phyloP scores from a whole-genome alignment of 306 rosid genomes.

The Begonia masoniana region DNA sequence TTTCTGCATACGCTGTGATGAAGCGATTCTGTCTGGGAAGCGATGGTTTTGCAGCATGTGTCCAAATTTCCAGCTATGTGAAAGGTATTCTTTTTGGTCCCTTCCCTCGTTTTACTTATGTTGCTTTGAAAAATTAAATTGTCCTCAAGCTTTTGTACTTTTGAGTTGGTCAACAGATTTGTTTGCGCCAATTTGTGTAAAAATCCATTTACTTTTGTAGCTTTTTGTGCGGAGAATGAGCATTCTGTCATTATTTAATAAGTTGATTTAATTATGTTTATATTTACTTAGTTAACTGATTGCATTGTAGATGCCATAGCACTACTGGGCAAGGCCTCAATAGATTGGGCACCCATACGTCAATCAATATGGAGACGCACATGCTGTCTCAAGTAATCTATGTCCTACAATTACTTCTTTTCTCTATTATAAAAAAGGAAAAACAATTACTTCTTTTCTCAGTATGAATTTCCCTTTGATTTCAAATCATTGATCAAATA shows the following conservation, averaged over 20 bases:
- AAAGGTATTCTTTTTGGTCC: constrained; percentile 20
- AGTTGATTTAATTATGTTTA: background rate
- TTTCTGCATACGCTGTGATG: constrained; percentile 36
- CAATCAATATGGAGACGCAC: background rate
- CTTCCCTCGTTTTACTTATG: background rate
- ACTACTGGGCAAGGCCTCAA: background rate
- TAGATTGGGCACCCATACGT: background rate
- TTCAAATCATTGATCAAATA: too few relatives aligned
- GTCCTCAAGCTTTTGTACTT: too few relatives aligned
- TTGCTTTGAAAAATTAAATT: background rate
- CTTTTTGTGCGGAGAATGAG: too few relatives aligned
- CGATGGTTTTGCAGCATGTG: constrained; percentile 52
- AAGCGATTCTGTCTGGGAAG: constrained; percentile 33
- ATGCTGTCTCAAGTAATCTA: background rate
- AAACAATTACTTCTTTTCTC: too few relatives aligned
- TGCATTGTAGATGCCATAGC: background rate
- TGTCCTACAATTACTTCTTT: too few relatives aligned
- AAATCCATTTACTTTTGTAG: background rate
- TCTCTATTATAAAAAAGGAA: too few relatives aligned
- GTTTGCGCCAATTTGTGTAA: background rate
- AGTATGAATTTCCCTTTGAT: too few relatives aligned
- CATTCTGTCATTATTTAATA: background rate
- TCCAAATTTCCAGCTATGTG: constrained; percentile 47
- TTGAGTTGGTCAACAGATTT: too few relatives aligned
- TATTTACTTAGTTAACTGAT: background rate